Base-by-base conservation (phyloP, 2,329 filamentous ascomycete species). In the Diaporthe sp. region DNA sequence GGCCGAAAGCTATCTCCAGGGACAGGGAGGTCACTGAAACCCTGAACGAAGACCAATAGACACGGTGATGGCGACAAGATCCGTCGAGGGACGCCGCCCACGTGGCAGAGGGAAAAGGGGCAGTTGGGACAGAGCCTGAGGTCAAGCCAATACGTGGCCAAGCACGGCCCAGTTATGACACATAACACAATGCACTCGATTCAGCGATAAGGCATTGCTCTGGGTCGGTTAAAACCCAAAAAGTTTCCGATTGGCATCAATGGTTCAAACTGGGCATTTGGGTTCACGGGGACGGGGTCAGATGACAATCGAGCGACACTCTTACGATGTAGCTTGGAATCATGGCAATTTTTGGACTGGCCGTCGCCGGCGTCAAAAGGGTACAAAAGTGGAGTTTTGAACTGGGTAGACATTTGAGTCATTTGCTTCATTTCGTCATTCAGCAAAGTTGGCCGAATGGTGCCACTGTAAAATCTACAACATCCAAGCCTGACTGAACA, bases 271-370 rank as follows among this genome's bases (percentile, higher is more conserved):
- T 51, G 62, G 58, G 31, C 22, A 53, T 39, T 10, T 53, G 2
- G 22, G 22, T 25, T 37, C n/a, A 67, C 19, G 46, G 62, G 13
- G 46, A 37, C n/a, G 19, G 2, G 19, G 46, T 68, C 62, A 68
- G 28, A 44, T 46, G 62, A 51, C 19, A 51, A 68, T 68, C 62
- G 46, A 51, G 62, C 62, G 46, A 68, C n/a, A 25, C 62, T 68
- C 62, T 68, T 68, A 68, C 62, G 62, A 68, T 49, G 13, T 8
- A 68, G 22, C 28, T 51, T 34, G 46, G 44, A 37, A 17, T 68
- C 44, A 68, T 28, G 62, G 51, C 5, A 62, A 44, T 25, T 37
- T 4, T 25, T 68, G 25, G 28, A 19, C 31, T 34, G 13, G 31
- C 10, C 31, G 46, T 68, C 62, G 44, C 31, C 44, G 44, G 44